Evolutionary conservation across 768 basidiomycete genomes (phyloP).

Genomic region (Termitomyces sp.): DNA sequence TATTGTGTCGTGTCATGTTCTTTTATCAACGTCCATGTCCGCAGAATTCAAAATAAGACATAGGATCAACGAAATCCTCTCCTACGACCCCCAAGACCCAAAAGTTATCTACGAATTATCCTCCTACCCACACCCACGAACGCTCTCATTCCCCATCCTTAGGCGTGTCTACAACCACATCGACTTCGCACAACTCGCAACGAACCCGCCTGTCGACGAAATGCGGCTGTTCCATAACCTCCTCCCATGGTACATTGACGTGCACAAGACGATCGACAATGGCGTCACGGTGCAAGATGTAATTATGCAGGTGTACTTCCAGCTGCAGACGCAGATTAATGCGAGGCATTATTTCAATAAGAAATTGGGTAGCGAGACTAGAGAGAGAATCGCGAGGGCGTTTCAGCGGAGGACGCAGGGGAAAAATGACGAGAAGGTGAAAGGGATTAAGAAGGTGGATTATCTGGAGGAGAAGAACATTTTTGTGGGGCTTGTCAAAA

Average conservation of each 20-base stretch:
- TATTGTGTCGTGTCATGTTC: too few relatives aligned
- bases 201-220: slow-evolving; percentile 39
- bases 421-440: slow-evolving; percentile 22
- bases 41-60: not conserved
- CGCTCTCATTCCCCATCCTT: not conserved
- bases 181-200: slow-evolving; percentile 53
- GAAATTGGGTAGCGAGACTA: slow-evolving; percentile 41
- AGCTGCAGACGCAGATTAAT: slow-evolving; percentile 40
- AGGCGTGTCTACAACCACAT: slow-evolving; percentile 23
- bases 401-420: slow-evolving; percentile 42
- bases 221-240: slow-evolving; percentile 54
- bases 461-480: slow-evolving; percentile 49
- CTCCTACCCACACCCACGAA: not conserved
- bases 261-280: slow-evolving; percentile 35
- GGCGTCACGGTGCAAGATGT: slow-evolving; percentile 61
- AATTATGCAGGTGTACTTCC: slow-evolving; percentile 37
- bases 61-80: not conserved
- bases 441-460: slow-evolving; percentile 56
- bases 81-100: not conserved
- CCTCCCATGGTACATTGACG: slow-evolving; percentile 67
- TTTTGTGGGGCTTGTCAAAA: slow-evolving; percentile 49
- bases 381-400: slow-evolving; percentile 36
- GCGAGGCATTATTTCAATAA: slow-evolving; percentile 56
- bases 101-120: not conserved
- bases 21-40: not conserved